These are phyloP conservation scores for Ceratobasidium sp. DNA, from an alignment of 1,284 basidiomycete genomes.

Conservation along the genomic window DNA sequence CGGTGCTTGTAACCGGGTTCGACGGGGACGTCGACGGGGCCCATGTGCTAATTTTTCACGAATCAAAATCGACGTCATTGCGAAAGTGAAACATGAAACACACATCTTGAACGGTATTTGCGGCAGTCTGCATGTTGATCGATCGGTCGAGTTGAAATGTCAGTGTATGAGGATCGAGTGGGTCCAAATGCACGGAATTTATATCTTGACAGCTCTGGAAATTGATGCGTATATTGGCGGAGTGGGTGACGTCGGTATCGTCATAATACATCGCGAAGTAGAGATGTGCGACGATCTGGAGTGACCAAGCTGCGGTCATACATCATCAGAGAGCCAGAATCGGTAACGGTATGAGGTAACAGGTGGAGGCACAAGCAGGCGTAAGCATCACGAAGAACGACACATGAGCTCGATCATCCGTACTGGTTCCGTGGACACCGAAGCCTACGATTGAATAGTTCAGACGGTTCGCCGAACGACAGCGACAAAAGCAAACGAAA, in stretches of 20 bases:
- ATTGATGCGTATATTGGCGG: background rate
- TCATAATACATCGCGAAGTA: background rate
- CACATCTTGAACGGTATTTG: constrained; percentile 53
- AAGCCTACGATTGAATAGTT: background rate
- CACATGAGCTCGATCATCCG: background rate
- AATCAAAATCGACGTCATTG: no score
- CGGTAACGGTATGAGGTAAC: background rate
- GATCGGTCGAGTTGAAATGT: constrained; percentile 37
- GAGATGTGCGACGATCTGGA: background rate
- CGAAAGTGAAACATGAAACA: constrained; percentile 29
- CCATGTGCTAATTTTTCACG: constrained; percentile 50
- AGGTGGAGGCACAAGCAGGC: background rate
- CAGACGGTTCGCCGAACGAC: background rate
- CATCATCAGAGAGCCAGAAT: background rate
- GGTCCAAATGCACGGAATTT: background rate
- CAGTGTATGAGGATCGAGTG: no score
- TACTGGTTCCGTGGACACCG: background rate
- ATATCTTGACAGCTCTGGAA: background rate
- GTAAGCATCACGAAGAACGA: background rate
- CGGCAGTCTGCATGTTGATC: constrained; percentile 52
- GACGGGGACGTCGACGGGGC: constrained; percentile 54
- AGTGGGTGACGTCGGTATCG: background rate
- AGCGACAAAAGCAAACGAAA: background rate
- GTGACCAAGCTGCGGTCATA: background rate
- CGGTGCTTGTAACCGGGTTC: constrained; percentile 60